A percentile compares a stretch with the other conserved stretches of the same genome.
These are phyloP conservation scores for Aspergillus sclerotialis DNA, from an alignment of 2,329 filamentous ascomycete genomes.

Conservation along the genomic window DNA sequence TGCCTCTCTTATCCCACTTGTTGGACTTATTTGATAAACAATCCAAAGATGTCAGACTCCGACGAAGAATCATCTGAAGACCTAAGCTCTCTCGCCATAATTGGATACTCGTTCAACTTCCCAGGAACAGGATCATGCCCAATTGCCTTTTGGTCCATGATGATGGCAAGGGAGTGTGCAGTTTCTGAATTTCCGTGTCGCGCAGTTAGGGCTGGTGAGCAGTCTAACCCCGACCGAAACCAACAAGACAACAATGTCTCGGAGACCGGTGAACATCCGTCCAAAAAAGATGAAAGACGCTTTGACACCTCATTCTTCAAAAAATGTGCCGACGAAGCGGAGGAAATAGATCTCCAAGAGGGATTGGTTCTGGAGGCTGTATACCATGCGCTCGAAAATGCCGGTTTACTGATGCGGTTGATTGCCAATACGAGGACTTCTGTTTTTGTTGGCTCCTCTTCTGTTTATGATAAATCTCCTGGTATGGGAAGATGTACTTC, in stretches of 20 bases:
- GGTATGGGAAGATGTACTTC: slow-evolving; percentile 21
- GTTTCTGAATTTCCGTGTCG: neutral
- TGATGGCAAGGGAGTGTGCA: neutral
- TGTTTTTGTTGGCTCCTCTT: slow-evolving; percentile 26
- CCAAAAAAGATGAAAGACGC: slow-evolving; percentile 14
- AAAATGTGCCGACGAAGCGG: slow-evolving; percentile 17
- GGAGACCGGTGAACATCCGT: slow-evolving; percentile 14
- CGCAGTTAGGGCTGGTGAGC: slow-evolving; percentile 5
- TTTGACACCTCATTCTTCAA: slow-evolving; percentile 29
- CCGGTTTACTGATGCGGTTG: slow-evolving; percentile 18
- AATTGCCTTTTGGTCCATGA: neutral
- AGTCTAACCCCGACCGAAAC: slow-evolving; percentile 13
- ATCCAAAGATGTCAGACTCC: neutral
- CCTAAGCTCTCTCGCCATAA: neutral
- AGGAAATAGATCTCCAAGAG: slow-evolving; percentile 26
- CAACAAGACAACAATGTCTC: slow-evolving; percentile 6
- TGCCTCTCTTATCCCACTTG: no score
- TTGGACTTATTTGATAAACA: no score
- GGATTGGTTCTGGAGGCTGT: slow-evolving; percentile 21
- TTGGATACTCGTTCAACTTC: neutral
- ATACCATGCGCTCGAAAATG: slow-evolving; percentile 22
- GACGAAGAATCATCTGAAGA: no score
- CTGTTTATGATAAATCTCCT: slow-evolving; percentile 24
- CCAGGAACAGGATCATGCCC: neutral
- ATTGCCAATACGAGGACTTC: slow-evolving; percentile 24